Base-by-base conservation (phyloP, 2,329 filamentous ascomycete species). In the Colletotrichum noveboracense region DNA sequence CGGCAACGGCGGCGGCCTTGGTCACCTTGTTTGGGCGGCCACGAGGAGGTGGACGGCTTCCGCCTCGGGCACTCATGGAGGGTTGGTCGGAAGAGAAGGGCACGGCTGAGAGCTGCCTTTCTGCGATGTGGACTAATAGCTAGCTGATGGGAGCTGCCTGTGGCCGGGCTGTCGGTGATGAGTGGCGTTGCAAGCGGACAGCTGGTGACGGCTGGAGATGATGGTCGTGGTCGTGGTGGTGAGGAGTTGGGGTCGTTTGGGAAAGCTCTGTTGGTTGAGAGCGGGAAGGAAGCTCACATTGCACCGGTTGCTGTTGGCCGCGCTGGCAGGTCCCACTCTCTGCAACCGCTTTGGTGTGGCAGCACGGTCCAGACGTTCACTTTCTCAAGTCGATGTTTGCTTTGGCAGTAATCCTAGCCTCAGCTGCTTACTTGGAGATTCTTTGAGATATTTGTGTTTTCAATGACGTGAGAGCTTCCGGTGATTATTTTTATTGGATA, bases 11-110 rank as follows among this genome's bases (percentile, higher is more conserved):
- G 62, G 78, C 77, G 56, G 84, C 80, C 80, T 89, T 89, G 68
- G 84, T 85, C 79, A 88, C 86, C 80, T 87, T 88, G 82, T 80
- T 85, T 43, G 83, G 83, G 69, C 85, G 85, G 77, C 80, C 84
- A 71, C 85, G 85, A 74, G 79, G 76, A 74, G 80, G 76, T 64
- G 84, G 74, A 70, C 74, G 71, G 71, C 74, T 76, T 75, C 72
- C 74, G 76, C 77, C 78, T 77, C 76, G 64, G 62, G 69, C 76
- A 73, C 71, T 74, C 76, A 77, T 78, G 62, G 64, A 66, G 66
- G 56, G 67, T 43, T 73, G 58, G 58, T 30, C 61, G 62, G 58
- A 55, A 58, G 61, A 68, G 30, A 55, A 58, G 43, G 43, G 36
- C 55, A 34, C 34, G 56, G 52, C 43, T 58, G 43, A 30, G 56